These are phyloP conservation scores for Neopestalotiopsis rosae DNA, from an alignment of 2,329 filamentous ascomycete genomes.

Conservation along the genomic window DNA sequence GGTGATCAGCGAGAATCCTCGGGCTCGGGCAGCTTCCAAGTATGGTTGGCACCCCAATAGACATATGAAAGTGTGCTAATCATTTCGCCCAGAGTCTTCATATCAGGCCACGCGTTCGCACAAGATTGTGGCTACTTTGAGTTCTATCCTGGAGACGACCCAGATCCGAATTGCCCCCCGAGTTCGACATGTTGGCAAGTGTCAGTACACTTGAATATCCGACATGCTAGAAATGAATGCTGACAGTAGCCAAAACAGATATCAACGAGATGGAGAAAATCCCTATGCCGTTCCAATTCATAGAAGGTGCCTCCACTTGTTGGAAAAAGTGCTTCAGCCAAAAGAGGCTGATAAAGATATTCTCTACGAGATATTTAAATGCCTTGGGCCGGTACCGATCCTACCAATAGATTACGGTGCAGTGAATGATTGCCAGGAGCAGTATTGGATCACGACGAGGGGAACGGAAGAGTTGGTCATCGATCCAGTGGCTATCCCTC, in stretches of 20 bases:
- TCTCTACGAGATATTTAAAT: neutral
- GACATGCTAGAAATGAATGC: neutral
- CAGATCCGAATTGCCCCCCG: neutral
- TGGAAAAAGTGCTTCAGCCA: neutral
- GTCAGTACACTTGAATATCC: neutral
- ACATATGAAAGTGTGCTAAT: neutral
- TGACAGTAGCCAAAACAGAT: neutral
- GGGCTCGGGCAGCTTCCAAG: neutral
- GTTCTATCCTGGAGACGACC: neutral
- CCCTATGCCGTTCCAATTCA: neutral
- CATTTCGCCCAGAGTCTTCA: neutral
- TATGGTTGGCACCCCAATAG: neutral
- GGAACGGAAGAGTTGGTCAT: slow-evolving; percentile 1
- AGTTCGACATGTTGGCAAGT: neutral
- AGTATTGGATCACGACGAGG: neutral
- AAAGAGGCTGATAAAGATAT: neutral
- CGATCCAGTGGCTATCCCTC: neutral
- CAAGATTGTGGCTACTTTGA: neutral
- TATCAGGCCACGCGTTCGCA: neutral
- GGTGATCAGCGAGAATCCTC: neutral
- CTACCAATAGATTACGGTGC: neutral
- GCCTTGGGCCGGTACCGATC: neutral
- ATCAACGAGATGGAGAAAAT: neutral
- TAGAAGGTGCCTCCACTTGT: neutral
- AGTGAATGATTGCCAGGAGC: neutral